Evolutionary conservation across 2,329 filamentous ascomycete genomes (phyloP).

Genomic region (Claviceps arundinis): DNA sequence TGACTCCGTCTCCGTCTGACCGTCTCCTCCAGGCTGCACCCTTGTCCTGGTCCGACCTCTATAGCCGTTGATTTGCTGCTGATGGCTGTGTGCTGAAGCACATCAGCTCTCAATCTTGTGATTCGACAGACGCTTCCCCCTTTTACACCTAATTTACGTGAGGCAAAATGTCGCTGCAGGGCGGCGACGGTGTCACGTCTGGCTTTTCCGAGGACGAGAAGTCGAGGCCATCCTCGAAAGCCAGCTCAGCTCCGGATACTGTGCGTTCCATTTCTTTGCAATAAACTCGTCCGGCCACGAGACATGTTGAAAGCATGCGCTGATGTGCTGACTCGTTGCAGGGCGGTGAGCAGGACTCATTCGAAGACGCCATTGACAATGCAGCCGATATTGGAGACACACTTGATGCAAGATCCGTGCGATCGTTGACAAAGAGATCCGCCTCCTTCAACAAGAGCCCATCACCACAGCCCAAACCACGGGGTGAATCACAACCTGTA

Average conservation of each 20-base stretch:
- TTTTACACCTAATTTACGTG: conserved; percentile 3
- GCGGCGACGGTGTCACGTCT: conserved; percentile 16
- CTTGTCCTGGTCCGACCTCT: background rate
- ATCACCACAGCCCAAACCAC: conserved; percentile 5
- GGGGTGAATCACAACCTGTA: no score
- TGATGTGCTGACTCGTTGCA: conserved; percentile 11
- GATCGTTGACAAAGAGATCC: conserved; percentile 46
- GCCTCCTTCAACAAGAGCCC: conserved; percentile 21
- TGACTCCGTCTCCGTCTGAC: background rate
- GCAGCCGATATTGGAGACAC: conserved; percentile 41
- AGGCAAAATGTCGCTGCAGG: conserved; percentile 21
- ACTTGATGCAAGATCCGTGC: conserved; percentile 47
- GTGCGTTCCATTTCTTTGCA: conserved; percentile 12
- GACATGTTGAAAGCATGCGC: background rate
- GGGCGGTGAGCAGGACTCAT: conserved; percentile 31
- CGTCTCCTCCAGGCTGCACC: background rate
- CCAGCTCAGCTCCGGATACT: conserved; percentile 16
- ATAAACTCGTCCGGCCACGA: background rate
- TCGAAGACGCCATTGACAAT: conserved; percentile 69
- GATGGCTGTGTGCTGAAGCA: conserved; percentile 8
- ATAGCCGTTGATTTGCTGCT: background rate
- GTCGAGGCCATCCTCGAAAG: conserved; percentile 17
- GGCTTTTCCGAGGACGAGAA: conserved; percentile 11
- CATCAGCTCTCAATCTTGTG: background rate
- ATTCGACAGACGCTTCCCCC: background rate